A percentile compares a stretch with the other conserved stretches of the same genome.
phyloP scores from a whole-genome alignment of 257 asterid genomes.

The Cruciata laevipes region DNA sequence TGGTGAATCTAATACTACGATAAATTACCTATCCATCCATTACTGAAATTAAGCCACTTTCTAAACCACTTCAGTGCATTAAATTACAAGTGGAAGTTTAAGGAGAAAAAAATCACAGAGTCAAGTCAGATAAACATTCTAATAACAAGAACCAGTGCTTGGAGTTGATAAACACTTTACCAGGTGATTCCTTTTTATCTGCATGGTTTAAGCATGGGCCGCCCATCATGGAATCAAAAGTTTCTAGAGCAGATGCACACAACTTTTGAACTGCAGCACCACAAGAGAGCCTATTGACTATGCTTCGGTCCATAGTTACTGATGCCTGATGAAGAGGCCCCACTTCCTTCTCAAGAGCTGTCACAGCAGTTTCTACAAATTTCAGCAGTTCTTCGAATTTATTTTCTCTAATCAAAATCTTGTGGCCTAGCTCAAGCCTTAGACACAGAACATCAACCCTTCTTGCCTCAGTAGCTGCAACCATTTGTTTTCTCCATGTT shows the following conservation, averaged over 20 bases:
- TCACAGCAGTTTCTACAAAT: constrained; percentile 52
- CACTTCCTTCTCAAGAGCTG: constrained; percentile 54
- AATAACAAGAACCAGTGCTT: background rate
- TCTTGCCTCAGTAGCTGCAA: constrained; percentile 71
- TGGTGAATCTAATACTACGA: background rate
- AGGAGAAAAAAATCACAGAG: background rate
- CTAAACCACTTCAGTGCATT: background rate
- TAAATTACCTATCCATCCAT: too few species aligned
- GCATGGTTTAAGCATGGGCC: constrained; percentile 12
- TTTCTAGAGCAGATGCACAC: constrained; percentile 67
- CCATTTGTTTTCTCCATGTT: constrained; percentile 73
- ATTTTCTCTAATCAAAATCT: constrained; percentile 63
- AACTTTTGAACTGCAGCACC: constrained; percentile 59
- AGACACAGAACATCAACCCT: constrained; percentile 75
- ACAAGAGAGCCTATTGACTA: constrained; percentile 75
- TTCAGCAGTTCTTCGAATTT: constrained; percentile 39
- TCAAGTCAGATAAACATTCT: background rate
- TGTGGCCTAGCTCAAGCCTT: constrained; percentile 60
- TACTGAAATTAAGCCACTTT: background rate
- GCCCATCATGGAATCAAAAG: constrained; percentile 50
- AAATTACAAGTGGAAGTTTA: background rate
- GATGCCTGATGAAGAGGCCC: constrained; percentile 72
- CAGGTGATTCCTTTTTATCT: constrained; percentile 14
- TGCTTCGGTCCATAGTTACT: constrained; percentile 67
- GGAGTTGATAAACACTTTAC: constrained; percentile 6